A percentile compares a stretch with the other conserved stretches of the same genome.
These are phyloP conservation scores for Brettanomyces anomalus DNA, from an alignment of 805 yeast species.

Conservation along the genomic window DNA sequence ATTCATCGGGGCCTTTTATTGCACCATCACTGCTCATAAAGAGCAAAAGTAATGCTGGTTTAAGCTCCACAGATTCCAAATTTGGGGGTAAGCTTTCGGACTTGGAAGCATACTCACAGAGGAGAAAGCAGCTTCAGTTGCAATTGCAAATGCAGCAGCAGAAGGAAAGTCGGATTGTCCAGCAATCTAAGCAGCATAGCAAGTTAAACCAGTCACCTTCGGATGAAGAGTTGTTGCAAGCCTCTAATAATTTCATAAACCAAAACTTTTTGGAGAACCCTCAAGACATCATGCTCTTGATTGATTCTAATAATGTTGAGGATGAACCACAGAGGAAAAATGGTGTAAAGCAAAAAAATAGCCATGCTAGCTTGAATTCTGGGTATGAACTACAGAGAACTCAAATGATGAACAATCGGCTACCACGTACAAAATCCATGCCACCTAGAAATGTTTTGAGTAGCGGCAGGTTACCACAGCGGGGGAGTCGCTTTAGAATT, in stretches of 20 bases:
- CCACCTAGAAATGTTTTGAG: neutral
- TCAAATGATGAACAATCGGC: neutral
- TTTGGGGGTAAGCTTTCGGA: constrained; percentile 23
- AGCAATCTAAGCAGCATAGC: neutral
- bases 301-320: constrained; percentile 17
- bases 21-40: constrained; percentile 22
- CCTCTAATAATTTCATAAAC: constrained; percentile 11
- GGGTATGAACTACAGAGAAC: neutral
- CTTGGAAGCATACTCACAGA: constrained; percentile 5
- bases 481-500: constrained; percentile 7
- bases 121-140: neutral
- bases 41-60: neutral
- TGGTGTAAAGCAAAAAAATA: neutral
- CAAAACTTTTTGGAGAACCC: constrained; percentile 14
- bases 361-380: neutral
- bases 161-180: constrained; percentile 1
- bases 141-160: constrained; percentile 3
- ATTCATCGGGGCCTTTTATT: constrained; percentile 11
- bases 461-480: neutral
- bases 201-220: neutral
- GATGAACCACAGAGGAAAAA: neutral
- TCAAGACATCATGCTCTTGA: constrained; percentile 13
- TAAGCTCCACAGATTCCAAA: constrained; percentile 6
- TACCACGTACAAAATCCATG: constrained; percentile 1
- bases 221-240: neutral